Evolutionary conservation across 2,329 filamentous ascomycete genomes (phyloP), one percentile per base, ranked within the genome.

Genomic region (Cercospora sp.): DNA sequence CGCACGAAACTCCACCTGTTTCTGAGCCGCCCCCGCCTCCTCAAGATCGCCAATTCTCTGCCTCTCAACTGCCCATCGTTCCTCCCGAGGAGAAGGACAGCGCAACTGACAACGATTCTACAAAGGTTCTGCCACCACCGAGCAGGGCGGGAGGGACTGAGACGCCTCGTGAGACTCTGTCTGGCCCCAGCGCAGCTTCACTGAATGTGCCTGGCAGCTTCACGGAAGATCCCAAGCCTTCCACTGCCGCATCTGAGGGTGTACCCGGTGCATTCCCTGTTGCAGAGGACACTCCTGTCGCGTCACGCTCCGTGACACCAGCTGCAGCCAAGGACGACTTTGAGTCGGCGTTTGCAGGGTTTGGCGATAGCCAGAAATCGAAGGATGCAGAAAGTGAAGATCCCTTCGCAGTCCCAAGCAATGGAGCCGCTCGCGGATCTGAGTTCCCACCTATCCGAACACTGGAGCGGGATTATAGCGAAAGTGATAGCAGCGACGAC

Each of bases 401-500:
- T 66, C 75, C 77, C 0, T 79, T 79, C 59, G 59, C 85, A 84
- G 69, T 87, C 78, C 24, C 73, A 61, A 61, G 65, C 6, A 55
- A 69, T 40, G 65, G 66, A 30, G 77, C 71, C 76, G 78, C 78
- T 34, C 74, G 74, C 73, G 68, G 76, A 28, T 73, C 74, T 43
- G 95, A 98, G 77, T 98, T 98, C 77, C 95, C 95, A 34, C 95
- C 94, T 0, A 97, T 98, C 69, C 89, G 90, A n/a, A 92, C 94
- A 77, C 82, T 97, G 67, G 90, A 91, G 70, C 86, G 88, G 32
- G 92, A 94, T 26, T 90, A 96, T n/a, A 93, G 94, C 30, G 90
- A 96, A 24, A 94, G 91, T 30, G 63, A 64, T 30, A 93, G 96
- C 69, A 80, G 79, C 65, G 81, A 81, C 24, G 87, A 87, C 60